These are phyloP conservation scores for Rhodotorula mucilaginosa DNA, from an alignment of 1,284 basidiomycete genomes.

Conservation along the genomic window DNA sequence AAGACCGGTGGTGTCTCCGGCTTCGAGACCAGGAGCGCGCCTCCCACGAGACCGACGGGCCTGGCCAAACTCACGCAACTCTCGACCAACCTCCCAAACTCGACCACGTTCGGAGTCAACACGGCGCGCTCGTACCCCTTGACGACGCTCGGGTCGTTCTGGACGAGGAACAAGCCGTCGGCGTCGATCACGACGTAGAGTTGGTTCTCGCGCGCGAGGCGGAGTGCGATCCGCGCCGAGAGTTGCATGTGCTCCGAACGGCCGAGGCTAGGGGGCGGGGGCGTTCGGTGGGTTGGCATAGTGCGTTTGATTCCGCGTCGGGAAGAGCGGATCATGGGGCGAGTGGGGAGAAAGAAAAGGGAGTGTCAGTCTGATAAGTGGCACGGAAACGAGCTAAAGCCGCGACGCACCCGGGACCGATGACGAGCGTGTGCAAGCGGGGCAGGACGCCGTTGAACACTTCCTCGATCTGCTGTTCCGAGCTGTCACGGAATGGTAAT, in stretches of 20 bases:
- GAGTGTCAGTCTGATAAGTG: not conserved
- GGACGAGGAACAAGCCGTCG: conserved; percentile 77
- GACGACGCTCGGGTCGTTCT: conserved; percentile 70
- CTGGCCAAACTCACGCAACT: conserved; percentile 57
- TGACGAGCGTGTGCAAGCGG: conserved; percentile 70
- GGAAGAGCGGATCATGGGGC: not conserved
- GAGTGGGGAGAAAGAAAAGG: not conserved
- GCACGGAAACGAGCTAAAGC: not conserved
- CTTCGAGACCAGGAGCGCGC: not conserved
- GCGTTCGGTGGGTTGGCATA: no score
- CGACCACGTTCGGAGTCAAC: conserved; percentile 90
- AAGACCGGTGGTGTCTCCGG: not conserved
- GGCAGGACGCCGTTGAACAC: conserved; percentile 68
- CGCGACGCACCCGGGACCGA: conserved; percentile 70
- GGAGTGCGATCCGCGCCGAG: conserved; percentile 56
- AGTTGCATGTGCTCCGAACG: conserved; percentile 85
- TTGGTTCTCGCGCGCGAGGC: conserved; percentile 57
- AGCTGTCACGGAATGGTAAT: conserved; percentile 40
- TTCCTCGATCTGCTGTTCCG: conserved; percentile 34
- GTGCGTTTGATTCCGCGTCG: not conserved
- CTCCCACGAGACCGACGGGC: no score
- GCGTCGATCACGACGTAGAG: conserved; percentile 93
- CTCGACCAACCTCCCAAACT: conserved; percentile 81
- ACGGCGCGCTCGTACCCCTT: conserved; percentile 76
- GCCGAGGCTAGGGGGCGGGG: conserved; percentile 56